Conservation (phyloP, 1,284 basidiomycete genomes). For the Spongispora temasekensis region DNA sequence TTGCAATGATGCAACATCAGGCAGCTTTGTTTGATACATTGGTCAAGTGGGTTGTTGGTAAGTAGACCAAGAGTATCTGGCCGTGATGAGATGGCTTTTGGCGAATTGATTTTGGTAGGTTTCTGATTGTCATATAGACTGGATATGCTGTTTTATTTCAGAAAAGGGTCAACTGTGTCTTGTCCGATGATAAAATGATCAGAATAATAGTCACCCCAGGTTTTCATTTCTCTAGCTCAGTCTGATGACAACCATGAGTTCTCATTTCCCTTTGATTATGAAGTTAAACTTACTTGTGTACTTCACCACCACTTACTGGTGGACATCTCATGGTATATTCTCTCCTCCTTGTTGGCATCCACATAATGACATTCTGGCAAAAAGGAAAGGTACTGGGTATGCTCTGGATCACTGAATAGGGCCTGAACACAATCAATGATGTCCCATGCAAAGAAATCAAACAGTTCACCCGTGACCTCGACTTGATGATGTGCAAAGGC, state of each 20-base stretch:
- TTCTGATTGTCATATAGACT: too few species aligned
- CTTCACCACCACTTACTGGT: not conserved
- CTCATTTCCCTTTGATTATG: not conserved
- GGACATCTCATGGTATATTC: not conserved
- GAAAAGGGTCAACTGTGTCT: too few species aligned
- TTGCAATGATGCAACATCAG: not conserved
- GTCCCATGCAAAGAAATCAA: not conserved
- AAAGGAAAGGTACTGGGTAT: not conserved
- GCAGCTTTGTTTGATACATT: not conserved
- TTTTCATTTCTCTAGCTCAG: not conserved
- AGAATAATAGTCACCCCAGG: too few species aligned
- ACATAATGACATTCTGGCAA: not conserved
- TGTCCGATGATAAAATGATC: too few species aligned
- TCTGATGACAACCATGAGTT: not conserved
- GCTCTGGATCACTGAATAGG: not conserved
- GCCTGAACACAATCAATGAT: not conserved
- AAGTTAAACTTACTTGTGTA: not conserved
- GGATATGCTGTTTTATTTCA: too few species aligned
- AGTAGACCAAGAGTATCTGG: not conserved
- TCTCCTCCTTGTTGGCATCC: not conserved
- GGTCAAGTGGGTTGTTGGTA: not conserved
- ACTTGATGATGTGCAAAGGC: not conserved
- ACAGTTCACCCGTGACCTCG: not conserved
- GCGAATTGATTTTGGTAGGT: not conserved
- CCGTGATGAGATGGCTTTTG: not conserved